Percentiles rank a stretch among this genome's conserved stretches.
phyloP scores from a whole-genome alignment of 768 basidiomycete genomes.

The Russula sp. region DNA sequence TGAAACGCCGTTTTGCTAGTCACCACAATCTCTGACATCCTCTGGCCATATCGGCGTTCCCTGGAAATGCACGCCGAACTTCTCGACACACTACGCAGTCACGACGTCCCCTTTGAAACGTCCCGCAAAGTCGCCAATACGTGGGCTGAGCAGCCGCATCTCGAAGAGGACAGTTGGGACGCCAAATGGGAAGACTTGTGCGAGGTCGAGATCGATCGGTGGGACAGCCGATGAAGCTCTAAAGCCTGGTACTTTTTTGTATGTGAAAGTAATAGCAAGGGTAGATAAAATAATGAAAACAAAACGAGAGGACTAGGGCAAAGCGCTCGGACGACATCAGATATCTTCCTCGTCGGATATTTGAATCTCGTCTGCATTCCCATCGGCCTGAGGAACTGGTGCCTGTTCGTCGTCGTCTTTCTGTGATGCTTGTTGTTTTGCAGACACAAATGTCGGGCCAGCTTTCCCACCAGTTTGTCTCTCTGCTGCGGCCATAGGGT shows the following conservation, averaged over 20 bases:
- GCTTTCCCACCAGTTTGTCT: conserved; percentile 53
- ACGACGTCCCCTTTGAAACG: conserved; percentile 66
- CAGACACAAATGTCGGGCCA: conserved; percentile 76
- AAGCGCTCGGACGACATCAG: conserved; percentile 37
- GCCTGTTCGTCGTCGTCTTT: conserved; percentile 37
- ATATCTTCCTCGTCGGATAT: conserved; percentile 77
- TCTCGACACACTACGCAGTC: conserved; percentile 56
- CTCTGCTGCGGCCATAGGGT: conserved; percentile 88
- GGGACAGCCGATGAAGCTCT: conserved; percentile 42
- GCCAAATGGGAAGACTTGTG: conserved; percentile 77
- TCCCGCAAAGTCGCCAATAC: conserved; percentile 58
- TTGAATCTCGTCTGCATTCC: conserved; percentile 81
- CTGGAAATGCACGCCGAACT: conserved; percentile 55
- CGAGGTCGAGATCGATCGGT: conserved; percentile 69
- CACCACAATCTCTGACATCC: conserved; percentile 51
- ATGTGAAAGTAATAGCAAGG: conserved; percentile 4
- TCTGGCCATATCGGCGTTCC: conserved; percentile 66
- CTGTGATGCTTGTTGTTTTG: conserved; percentile 46
- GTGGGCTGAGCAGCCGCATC: conserved; percentile 68
- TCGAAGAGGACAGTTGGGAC: conserved; percentile 69
- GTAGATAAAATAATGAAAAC: conserved; percentile 10
- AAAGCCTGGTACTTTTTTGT: conserved; percentile 8
- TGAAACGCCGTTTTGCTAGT: conserved; percentile 40
- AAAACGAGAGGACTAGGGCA: conserved; percentile 2
- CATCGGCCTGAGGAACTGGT: conserved; percentile 30